Evolutionary conservation across 306 rosid genomes (phyloP), one percentile per base, ranked within the genome.

Genomic region (Vachellia pachyceras): DNA sequence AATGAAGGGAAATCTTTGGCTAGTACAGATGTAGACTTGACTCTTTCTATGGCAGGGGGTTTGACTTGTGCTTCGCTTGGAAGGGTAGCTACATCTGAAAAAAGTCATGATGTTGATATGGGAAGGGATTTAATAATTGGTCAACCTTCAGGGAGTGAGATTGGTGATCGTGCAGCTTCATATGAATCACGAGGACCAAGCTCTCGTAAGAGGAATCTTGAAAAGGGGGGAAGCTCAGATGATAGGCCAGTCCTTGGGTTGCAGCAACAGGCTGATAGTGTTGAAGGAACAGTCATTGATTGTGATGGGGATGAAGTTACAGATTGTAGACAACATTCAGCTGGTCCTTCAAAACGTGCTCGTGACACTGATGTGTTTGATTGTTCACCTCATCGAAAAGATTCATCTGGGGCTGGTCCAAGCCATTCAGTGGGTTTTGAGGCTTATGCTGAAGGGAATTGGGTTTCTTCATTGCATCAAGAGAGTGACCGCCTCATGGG

Each of bases 121-220:
- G 99, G 99, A 84, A 92, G 97, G 89, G 99, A 96, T 89, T 87
- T 94, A 49, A 90, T 96, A 89, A 96, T 96, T 44, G 98, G 98
- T 79, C 99, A 92, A 84, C 99, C 98, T 75, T 80, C 98, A 70
- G 97, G 98, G 72, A 96, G 99, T 73, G 99, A 96, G 91, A 91
- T 90, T 88, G 99, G 99, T 76, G 98, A 92, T 84, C 97, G 89
- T 70, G 97, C 98, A 3, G 92, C 99, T 84, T 96, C 99, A 79
- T 92, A 84, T 87, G 99, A 96, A 87, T 96, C 99, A 66, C 89
- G 97, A 73, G 99, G 99, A 66, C 99, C 99, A 66, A 96, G 99
- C 83, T 90, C 97, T 81, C 97, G 97, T 36, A 96, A 96, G 83
- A 88, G 99, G 79, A 90, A 87, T 82, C 87, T 96, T 79, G 97